These are phyloP conservation scores for Shiraia bambusicola DNA, from an alignment of 2,329 filamentous ascomycete species.

Conservation along the genomic window DNA sequence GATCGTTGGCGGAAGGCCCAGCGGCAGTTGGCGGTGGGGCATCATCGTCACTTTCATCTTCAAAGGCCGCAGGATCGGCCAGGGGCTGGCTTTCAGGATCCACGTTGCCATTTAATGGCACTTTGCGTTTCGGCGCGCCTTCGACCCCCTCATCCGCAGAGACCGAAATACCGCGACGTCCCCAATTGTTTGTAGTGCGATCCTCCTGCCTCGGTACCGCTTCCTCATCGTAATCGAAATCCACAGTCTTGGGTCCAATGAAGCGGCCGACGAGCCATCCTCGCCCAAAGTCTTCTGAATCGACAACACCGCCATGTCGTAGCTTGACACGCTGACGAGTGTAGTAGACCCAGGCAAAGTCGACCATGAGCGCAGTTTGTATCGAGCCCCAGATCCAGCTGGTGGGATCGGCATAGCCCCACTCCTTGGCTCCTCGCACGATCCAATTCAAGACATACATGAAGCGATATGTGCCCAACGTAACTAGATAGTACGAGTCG, in stretches of 20 bases:
- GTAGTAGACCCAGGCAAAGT: constrained; percentile 98
- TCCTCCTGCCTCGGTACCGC: constrained; percentile 47
- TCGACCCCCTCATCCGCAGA: constrained; percentile 58
- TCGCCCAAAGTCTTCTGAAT: constrained; percentile 81
- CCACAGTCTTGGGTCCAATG: constrained; percentile 61
- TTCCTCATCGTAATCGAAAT: constrained; percentile 58
- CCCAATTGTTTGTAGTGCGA: constrained; percentile 53
- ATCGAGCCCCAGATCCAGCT: constrained; percentile 84
- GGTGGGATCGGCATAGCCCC: constrained; percentile 64
- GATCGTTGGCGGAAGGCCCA: constrained; percentile 12
- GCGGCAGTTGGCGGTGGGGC: constrained; percentile 28
- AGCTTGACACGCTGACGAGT: constrained; percentile 92
- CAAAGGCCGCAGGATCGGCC: constrained; percentile 51
- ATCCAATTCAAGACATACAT: constrained; percentile 95
- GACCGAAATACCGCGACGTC: constrained; percentile 59
- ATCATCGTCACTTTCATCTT: constrained; percentile 49
- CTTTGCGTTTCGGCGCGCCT: constrained; percentile 31
- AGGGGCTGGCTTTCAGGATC: constrained; percentile 43
- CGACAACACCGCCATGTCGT: constrained; percentile 80
- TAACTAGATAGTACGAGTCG: constrained; percentile 91
- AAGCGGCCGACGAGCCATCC: constrained; percentile 82
- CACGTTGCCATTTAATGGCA: constrained; percentile 11
- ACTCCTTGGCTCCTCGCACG: constrained; percentile 61
- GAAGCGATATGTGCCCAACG: constrained; percentile 82
- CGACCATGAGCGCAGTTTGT: constrained; percentile 85